Evolutionary conservation across 2,329 filamentous ascomycete species (phyloP).

Genomic region (Claviceps sp.): DNA sequence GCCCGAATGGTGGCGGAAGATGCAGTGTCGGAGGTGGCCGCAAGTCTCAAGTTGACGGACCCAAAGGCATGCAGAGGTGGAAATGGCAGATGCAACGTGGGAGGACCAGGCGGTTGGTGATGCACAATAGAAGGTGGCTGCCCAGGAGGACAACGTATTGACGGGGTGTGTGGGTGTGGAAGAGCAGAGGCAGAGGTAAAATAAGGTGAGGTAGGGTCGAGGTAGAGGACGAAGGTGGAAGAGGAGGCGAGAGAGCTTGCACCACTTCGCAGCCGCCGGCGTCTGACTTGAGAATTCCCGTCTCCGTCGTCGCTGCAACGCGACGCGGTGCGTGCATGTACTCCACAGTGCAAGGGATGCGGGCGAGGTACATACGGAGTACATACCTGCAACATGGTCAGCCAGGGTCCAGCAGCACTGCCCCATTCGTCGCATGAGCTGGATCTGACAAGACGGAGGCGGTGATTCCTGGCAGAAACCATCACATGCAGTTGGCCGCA

Average conservation of each 20-base stretch:
- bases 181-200: background rate
- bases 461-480: conserved; percentile 19
- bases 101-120: background rate
- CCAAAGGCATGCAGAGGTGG: background rate
- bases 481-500: conserved; percentile 10
- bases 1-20: background rate
- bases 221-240: background rate
- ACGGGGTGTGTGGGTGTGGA: conserved; percentile 3
- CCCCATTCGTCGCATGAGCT: background rate
- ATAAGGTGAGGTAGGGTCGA: background rate
- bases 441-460: conserved; percentile 9
- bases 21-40: background rate
- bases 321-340: background rate
- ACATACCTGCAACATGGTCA: background rate
- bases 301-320: conserved; percentile 4
- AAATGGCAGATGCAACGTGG: conserved; percentile 1
- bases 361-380: background rate
- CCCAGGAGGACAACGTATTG: background rate
- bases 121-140: background rate
- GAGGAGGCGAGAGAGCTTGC: background rate
- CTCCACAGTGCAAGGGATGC: background rate
- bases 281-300: conserved; percentile 6
- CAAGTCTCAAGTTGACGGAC: conserved; percentile 2
- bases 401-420: conserved; percentile 1
- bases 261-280: conserved; percentile 5